Evolutionary conservation across 305 asterid species (phyloP).

Genomic region (Petunia hybrid): DNA sequence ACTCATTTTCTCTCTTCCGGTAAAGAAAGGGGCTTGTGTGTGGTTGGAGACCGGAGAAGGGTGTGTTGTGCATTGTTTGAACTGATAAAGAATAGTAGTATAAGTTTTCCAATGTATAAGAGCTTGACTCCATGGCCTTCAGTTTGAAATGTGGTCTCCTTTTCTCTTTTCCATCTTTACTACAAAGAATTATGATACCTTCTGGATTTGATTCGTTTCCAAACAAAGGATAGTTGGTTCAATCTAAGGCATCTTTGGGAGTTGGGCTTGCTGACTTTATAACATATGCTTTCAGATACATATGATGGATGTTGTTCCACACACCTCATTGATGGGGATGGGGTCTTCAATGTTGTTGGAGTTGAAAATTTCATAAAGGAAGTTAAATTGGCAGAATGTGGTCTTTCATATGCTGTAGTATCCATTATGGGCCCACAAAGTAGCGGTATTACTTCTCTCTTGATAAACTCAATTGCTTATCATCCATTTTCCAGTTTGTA

Average conservation of each 20-base stretch:
- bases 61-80: neutral
- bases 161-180: slow-evolving; percentile 3
- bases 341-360: slow-evolving; percentile 75
- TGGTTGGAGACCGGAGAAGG: too few relatives aligned
- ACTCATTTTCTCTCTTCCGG: too few relatives aligned
- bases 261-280: slow-evolving; percentile 24
- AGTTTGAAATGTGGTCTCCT: neutral
- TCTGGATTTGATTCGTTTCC: slow-evolving; percentile 5
- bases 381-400: slow-evolving; percentile 81
- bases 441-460: slow-evolving; percentile 66
- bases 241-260: slow-evolving; percentile 5
- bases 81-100: neutral
- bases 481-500: slow-evolving; percentile 27
- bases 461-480: neutral
- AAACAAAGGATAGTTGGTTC: neutral
- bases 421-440: slow-evolving; percentile 99
- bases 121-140: slow-evolving; percentile 6
- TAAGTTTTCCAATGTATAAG: neutral
- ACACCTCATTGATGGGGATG: slow-evolving; percentile 98
- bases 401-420: slow-evolving; percentile 97
- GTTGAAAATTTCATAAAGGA: slow-evolving; percentile 81
- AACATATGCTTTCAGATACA: slow-evolving; percentile 47
- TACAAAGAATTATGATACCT: neutral
- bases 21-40: too few relatives aligned
- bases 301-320: slow-evolving; percentile 72